Percentiles rank a stretch among this genome's conserved stretches.
Evolutionary conservation across 163 green algal genomes (phyloP).

Genomic region (Prototheca cutis): DNA sequence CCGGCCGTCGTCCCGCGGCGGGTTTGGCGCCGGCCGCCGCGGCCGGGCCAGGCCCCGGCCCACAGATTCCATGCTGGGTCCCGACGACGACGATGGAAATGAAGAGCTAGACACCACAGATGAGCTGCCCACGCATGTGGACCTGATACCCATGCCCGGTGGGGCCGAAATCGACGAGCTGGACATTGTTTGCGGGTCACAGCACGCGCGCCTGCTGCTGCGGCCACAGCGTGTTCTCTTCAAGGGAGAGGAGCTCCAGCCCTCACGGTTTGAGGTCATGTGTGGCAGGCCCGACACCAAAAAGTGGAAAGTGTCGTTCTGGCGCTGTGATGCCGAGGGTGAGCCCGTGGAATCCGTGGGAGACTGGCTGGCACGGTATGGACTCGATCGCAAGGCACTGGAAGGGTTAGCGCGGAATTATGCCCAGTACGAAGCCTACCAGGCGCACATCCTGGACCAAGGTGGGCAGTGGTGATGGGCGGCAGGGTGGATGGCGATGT

Average conservation of each 20-base stretch:
- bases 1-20: background rate
- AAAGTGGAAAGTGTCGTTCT: slow-evolving; percentile 81
- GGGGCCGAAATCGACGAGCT: no score
- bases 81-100: no score
- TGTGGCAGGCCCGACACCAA: slow-evolving; percentile 66
- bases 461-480: background rate
- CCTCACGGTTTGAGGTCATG: slow-evolving; percentile 64
- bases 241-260: slow-evolving; percentile 39
- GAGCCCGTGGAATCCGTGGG: slow-evolving; percentile 31
- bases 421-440: slow-evolving; percentile 31
- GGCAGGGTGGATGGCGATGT: background rate
- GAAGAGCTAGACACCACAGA: no score
- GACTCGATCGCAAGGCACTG: slow-evolving; percentile 50
- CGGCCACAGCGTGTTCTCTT: slow-evolving; percentile 43
- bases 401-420: slow-evolving; percentile 42
- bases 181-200: no score
- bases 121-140: no score
- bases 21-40: background rate
- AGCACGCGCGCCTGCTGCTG: no score
- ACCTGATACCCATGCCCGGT: no score
- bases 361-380: slow-evolving; percentile 45
- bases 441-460: background rate
- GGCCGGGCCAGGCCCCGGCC: no score
- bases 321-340: slow-evolving; percentile 27
- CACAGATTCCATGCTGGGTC: no score